These are phyloP conservation scores for Saccharum spontaneum DNA, from an alignment of 176 grass and related monocot genomes.

Conservation along the genomic window DNA sequence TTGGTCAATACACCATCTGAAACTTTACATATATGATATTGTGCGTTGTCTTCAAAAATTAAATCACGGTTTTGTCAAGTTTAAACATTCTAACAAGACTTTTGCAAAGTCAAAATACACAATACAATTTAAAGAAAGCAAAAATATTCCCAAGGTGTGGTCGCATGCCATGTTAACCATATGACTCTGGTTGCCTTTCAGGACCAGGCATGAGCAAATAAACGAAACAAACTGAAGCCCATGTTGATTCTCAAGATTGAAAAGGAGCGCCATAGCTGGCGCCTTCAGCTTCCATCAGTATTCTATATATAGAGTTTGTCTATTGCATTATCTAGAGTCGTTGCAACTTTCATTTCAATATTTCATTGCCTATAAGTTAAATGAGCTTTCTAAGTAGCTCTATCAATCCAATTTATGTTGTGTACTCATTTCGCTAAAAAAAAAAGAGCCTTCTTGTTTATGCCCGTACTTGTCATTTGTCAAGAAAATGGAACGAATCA, in stretches of 20 bases:
- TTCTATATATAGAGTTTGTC: neutral
- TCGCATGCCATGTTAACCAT: slow-evolving; percentile 8
- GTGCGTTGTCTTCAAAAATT: neutral
- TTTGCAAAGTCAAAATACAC: neutral
- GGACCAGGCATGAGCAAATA: slow-evolving; percentile 19
- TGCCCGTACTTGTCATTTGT: neutral
- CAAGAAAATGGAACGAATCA: neutral
- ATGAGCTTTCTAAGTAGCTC: neutral
- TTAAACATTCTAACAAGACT: neutral
- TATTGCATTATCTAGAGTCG: neutral
- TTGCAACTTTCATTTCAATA: slow-evolving; percentile 24
- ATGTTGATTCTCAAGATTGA: neutral
- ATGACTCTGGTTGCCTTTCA: slow-evolving; percentile 24
- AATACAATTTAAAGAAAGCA: neutral
- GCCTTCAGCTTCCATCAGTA: neutral
- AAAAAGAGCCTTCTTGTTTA: neutral
- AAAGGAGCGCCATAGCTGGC: neutral
- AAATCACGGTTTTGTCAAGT: neutral
- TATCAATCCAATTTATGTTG: slow-evolving; percentile 18
- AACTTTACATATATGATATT: neutral
- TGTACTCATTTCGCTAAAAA: neutral
- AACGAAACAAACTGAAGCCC: neutral
- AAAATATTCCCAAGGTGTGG: neutral
- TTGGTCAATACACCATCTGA: neutral
- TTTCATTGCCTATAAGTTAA: neutral